phyloP scores from a whole-genome alignment of 2,329 filamentous ascomycete species.

The Beauveria rudraprayagi region DNA sequence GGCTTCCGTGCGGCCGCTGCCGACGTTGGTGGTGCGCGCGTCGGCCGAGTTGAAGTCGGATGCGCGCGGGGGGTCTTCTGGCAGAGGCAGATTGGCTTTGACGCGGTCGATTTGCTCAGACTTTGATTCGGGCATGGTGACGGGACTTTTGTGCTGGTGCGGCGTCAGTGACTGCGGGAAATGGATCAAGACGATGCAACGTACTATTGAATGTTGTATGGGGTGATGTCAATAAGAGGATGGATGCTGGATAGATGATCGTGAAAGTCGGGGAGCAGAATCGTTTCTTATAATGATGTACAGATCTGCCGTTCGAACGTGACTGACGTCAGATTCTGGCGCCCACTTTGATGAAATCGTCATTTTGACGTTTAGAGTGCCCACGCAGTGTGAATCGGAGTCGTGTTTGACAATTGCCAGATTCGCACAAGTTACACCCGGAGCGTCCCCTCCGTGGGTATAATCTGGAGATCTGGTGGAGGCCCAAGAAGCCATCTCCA shows the following conservation, averaged over 20 bases:
- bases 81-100: constrained; percentile 68
- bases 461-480: not conserved
- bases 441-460: not conserved
- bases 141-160: not conserved
- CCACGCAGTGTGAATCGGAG: not conserved
- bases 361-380: not conserved
- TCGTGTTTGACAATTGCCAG: not conserved
- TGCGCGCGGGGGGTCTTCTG: constrained; percentile 66
- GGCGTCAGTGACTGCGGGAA: no score
- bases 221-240: not conserved
- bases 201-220: not conserved
- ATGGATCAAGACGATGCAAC: no score
- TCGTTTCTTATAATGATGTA: not conserved
- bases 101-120: constrained; percentile 57
- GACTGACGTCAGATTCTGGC: not conserved
- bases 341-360: not conserved
- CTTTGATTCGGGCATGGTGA: constrained; percentile 44
- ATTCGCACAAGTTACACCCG: not conserved
- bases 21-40: constrained; percentile 59
- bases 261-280: not conserved
- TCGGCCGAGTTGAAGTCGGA: constrained; percentile 74
- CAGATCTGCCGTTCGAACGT: no score
- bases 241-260: not conserved
- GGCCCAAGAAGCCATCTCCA: not conserved
- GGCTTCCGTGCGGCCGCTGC: constrained; percentile 49